These are phyloP conservation scores for Carnegiea gigantea DNA, from an alignment of 179 eudicot species.

Conservation along the genomic window DNA sequence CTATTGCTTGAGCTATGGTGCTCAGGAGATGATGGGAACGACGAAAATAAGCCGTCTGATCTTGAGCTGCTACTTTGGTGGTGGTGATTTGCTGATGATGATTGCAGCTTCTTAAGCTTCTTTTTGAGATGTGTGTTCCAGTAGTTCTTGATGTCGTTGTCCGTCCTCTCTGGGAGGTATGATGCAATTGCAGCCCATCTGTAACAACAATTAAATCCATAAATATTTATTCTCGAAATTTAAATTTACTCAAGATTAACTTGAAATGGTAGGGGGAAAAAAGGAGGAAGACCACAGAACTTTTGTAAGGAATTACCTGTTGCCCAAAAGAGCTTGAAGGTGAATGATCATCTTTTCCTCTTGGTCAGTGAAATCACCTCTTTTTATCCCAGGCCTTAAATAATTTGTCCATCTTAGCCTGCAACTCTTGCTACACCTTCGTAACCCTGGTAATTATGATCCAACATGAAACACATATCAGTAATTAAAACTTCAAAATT, in stretches of 20 bases:
- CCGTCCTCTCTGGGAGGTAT: slow-evolving; percentile 83
- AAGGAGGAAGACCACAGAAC: neutral
- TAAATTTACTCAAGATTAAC: neutral
- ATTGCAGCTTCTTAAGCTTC: slow-evolving; percentile 58
- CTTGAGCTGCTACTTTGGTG: slow-evolving; percentile 4
- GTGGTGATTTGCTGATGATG: slow-evolving; percentile 17
- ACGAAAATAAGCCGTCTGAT: slow-evolving; percentile 25
- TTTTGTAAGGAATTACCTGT: slow-evolving; percentile 42
- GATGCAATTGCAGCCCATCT: slow-evolving; percentile 99
- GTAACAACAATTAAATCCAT: slow-evolving; percentile 12
- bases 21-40: slow-evolving; percentile 34
- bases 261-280: neutral
- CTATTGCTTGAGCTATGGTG: slow-evolving; percentile 41
- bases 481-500: neutral
- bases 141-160: slow-evolving; percentile 84
- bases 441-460: slow-evolving; percentile 42
- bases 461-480: neutral
- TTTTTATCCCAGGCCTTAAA: slow-evolving; percentile 76
- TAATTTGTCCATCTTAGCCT: slow-evolving; percentile 93
- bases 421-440: slow-evolving; percentile 89
- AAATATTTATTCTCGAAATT: neutral
- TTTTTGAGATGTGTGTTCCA: slow-evolving; percentile 90
- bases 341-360: slow-evolving; percentile 89
- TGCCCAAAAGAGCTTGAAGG: slow-evolving; percentile 93
- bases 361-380: slow-evolving; percentile 73